These are phyloP conservation scores for Areca catechu DNA, from an alignment of 176 grass and related monocot species.

Conservation along the genomic window DNA sequence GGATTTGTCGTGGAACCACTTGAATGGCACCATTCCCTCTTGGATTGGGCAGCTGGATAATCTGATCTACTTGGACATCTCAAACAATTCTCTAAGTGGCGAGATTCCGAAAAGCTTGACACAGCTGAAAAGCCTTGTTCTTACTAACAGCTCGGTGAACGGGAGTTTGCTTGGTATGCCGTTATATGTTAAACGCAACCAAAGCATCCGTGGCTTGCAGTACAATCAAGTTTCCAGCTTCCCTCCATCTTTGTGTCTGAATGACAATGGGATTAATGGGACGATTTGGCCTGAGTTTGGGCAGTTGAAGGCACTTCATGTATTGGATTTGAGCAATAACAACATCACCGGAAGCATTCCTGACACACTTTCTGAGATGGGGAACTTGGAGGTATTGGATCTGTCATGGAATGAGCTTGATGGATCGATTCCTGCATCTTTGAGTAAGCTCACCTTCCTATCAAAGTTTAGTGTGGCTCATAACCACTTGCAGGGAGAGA, in stretches of 20 bases:
- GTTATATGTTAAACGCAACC: conserved; percentile 83
- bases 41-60: conserved; percentile 62
- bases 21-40: conserved; percentile 40
- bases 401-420: conserved; percentile 79
- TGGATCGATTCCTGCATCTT: conserved; percentile 60
- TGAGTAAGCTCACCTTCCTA: conserved; percentile 76
- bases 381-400: conserved; percentile 87
- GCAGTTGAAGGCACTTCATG: conserved; percentile 70
- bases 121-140: conserved; percentile 61
- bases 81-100: conserved; percentile 74
- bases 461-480: conserved; percentile 92
- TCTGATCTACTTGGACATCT: conserved; percentile 82
- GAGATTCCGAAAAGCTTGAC: conserved; percentile 68
- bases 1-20: conserved; percentile 90
- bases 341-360: conserved; percentile 63
- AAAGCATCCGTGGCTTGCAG: conserved; percentile 56
- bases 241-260: conserved; percentile 67
- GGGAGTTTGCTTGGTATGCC: conserved; percentile 51
- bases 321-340: conserved; percentile 89
- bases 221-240: conserved; percentile 96
- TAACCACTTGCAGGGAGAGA: conserved; percentile 58
- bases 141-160: conserved; percentile 15
- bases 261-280: conserved; percentile 66
- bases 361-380: conserved; percentile 57
- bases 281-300: conserved; percentile 80